Conservation (phyloP, 306 rosid species). For the Lathyrus sativus region DNA sequence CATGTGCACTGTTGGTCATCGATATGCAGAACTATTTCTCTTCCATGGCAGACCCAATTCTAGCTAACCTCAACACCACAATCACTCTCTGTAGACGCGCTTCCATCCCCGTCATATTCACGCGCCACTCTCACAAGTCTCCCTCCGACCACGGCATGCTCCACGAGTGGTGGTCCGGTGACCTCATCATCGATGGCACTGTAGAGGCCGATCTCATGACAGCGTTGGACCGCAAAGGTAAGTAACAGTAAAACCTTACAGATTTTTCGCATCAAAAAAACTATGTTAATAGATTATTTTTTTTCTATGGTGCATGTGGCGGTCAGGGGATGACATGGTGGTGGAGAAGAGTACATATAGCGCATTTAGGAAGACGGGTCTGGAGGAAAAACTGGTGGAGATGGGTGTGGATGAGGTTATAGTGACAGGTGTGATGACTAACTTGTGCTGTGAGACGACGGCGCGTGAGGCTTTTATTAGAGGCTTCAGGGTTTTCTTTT, state of each 20-base stretch:
- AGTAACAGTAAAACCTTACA: neutral
- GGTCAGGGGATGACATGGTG: slow-evolving; percentile 40
- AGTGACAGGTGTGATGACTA: slow-evolving; percentile 72
- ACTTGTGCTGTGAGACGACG: slow-evolving; percentile 77
- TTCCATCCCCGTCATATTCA: slow-evolving; percentile 68
- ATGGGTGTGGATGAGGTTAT: slow-evolving; percentile 70
- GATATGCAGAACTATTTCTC: slow-evolving; percentile 68
- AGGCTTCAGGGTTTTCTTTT: slow-evolving; percentile 74
- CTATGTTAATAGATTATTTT: neutral
- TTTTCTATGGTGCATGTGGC: neutral
- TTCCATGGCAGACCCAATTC: slow-evolving; percentile 56
- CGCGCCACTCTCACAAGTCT: slow-evolving; percentile 68
- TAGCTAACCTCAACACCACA: slow-evolving; percentile 58
- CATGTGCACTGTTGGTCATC: slow-evolving; percentile 59
- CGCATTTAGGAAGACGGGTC: slow-evolving; percentile 51
- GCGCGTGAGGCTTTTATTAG: slow-evolving; percentile 71
- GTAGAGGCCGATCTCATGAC: slow-evolving; percentile 52
- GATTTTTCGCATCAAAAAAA: neutral
- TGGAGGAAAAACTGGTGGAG: slow-evolving; percentile 56
- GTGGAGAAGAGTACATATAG: slow-evolving; percentile 65
- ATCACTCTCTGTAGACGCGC: slow-evolving; percentile 61
- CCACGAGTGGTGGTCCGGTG: slow-evolving; percentile 70
- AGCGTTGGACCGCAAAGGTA: slow-evolving; percentile 37
- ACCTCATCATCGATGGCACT: slow-evolving; percentile 60
- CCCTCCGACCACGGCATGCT: slow-evolving; percentile 57